These are phyloP conservation scores for Trypethelium eluteriae DNA, from an alignment of 495 filamentous ascomycete species.

Conservation along the genomic window DNA sequence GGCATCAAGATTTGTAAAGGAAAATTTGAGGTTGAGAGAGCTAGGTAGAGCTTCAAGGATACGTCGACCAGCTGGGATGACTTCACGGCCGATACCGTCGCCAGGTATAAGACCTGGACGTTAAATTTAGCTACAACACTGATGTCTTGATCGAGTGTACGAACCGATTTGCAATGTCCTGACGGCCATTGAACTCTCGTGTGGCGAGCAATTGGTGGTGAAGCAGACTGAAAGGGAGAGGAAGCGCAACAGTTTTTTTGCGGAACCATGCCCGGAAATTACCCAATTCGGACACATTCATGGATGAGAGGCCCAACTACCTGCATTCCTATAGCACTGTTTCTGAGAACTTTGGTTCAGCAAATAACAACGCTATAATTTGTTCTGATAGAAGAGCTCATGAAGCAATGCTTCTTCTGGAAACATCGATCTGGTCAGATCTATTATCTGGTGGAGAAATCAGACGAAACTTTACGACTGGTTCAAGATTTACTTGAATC, in stretches of 20 bases:
- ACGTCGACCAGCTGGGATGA: conserved; percentile 88
- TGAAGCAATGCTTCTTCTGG: too few species aligned
- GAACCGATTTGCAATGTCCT: conserved; percentile 26
- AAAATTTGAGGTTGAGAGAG: conserved; percentile 81
- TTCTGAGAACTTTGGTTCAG: too few species aligned
- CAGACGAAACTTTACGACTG: too few species aligned
- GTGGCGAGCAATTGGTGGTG: background rate
- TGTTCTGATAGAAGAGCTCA: too few species aligned
- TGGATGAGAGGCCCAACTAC: too few species aligned
- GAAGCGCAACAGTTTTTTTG: background rate
- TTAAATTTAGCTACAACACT: background rate
- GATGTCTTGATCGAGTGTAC: conserved; percentile 3
- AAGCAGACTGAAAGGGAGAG: background rate
- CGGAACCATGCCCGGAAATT: too few species aligned
- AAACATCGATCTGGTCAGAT: too few species aligned
- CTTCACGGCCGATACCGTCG: conserved; percentile 96
- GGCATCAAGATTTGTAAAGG: conserved; percentile 83
- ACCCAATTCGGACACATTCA: too few species aligned
- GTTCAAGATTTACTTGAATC: too few species aligned
- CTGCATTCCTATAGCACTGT: too few species aligned
- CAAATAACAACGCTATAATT: too few species aligned
- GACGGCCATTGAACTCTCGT: conserved; percentile 20
- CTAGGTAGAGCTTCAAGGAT: conserved; percentile 82
- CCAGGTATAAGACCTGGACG: conserved; percentile 86
- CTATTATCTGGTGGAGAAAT: too few species aligned